These are phyloP conservation scores for Diplosphaera chodatii DNA, from an alignment of 139 green algal genomes.

Conservation along the genomic window DNA sequence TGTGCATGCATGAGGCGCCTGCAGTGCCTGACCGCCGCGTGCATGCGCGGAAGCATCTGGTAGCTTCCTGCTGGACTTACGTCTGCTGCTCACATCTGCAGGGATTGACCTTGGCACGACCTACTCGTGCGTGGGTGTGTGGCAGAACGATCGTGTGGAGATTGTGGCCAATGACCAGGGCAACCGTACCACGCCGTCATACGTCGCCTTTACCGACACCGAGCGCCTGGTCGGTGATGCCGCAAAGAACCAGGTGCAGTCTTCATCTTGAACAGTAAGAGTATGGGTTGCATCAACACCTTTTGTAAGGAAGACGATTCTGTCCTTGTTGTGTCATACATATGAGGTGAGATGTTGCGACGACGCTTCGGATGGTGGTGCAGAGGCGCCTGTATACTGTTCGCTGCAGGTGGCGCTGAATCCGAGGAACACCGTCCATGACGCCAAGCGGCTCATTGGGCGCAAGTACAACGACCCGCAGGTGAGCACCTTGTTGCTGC, in stretches of 20 bases:
- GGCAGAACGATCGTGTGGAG: conserved; percentile 88
- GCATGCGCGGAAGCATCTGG: no score
- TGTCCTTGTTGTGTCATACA: no score
- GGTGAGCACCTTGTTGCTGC: conserved; percentile 36
- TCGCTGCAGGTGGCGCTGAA: conserved; percentile 71
- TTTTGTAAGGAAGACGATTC: no score
- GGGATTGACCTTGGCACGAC: conserved; percentile 1
- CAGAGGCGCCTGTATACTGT: no score
- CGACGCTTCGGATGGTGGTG: no score
- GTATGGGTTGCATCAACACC: no score
- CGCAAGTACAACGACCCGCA: conserved; percentile 77
- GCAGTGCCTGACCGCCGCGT: no score
- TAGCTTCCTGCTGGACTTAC: no score
- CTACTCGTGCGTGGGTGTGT: conserved; percentile 76
- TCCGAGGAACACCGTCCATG: conserved; percentile 93
- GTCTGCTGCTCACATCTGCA: no score
- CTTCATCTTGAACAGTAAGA: background rate
- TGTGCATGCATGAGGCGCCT: no score
- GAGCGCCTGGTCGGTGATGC: conserved; percentile 92
- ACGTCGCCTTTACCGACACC: conserved; percentile 91
- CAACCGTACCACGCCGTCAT: conserved; percentile 47
- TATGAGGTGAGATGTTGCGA: no score
- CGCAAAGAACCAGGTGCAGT: conserved; percentile 94
- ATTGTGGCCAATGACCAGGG: conserved; percentile 93
- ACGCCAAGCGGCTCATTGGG: conserved; percentile 96